Evolutionary conservation across 2,329 filamentous ascomycete species (phyloP).

Genomic region (Pseudocercospora musae): DNA sequence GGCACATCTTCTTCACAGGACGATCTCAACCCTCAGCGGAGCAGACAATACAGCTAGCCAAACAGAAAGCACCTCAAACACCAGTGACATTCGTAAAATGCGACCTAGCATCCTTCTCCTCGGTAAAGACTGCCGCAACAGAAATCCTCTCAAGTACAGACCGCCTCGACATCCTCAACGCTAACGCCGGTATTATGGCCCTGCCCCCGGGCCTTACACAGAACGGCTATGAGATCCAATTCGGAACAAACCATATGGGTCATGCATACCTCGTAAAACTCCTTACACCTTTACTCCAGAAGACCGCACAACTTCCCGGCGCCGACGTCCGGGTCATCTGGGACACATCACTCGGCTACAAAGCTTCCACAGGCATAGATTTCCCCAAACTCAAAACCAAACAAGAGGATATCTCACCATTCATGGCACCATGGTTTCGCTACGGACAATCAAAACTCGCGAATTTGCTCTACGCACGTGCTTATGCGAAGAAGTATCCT

Average conservation of each 20-base stretch:
- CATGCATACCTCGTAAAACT: constrained; percentile 35
- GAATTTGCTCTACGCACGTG: constrained; percentile 47
- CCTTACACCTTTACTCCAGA: constrained; percentile 26
- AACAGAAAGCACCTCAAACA: constrained; percentile 31
- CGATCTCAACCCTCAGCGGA: constrained; percentile 45
- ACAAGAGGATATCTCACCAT: constrained; percentile 15
- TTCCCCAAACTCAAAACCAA: constrained; percentile 31
- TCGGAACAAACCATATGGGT: constrained; percentile 36
- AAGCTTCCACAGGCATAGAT: constrained; percentile 20
- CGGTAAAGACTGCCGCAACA: constrained; percentile 24
- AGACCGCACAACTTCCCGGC: constrained; percentile 22
- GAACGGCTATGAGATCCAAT: constrained; percentile 37
- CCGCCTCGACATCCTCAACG: constrained; percentile 25
- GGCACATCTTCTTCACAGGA: constrained; percentile 54
- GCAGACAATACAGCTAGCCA: constrained; percentile 44
- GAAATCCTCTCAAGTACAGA: constrained; percentile 17
- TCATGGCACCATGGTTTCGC: constrained; percentile 27
- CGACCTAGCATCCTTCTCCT: constrained; percentile 29
- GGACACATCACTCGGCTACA: constrained; percentile 29
- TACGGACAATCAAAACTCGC: constrained; percentile 53
- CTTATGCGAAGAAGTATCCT: constrained; percentile 46
- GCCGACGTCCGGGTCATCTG: constrained; percentile 33
- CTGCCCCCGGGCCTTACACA: constrained; percentile 19
- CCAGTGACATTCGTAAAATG: constrained; percentile 40
- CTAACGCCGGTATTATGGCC: constrained; percentile 29